These are phyloP conservation scores for Lachnellula occidentalis DNA, from an alignment of 2,329 filamentous ascomycete species.

Conservation along the genomic window DNA sequence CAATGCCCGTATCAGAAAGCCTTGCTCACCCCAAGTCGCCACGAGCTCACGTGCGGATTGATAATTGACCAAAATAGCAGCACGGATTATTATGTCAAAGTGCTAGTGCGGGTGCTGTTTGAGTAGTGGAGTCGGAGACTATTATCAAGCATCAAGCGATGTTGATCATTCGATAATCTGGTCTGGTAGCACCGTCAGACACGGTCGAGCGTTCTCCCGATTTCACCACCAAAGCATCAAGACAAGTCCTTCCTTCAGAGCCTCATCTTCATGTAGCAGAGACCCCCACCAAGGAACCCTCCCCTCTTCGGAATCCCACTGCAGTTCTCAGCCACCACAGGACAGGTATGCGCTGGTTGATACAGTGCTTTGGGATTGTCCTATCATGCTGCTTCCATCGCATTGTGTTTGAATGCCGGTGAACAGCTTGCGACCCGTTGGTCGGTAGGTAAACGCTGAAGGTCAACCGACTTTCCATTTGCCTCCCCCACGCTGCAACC, in stretches of 20 bases:
- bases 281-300: background rate
- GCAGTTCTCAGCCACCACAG: conserved; percentile 9
- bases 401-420: background rate
- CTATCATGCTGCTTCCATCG: background rate
- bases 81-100: background rate
- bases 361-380: background rate
- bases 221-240: conserved; percentile 1
- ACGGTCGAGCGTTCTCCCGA: conserved; percentile 7
- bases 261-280: conserved; percentile 9
- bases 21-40: background rate
- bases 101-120: background rate
- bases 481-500: background rate
- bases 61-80: conserved; percentile 4
- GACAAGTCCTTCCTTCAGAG: conserved; percentile 9
- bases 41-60: conserved; percentile 3
- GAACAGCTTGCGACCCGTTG: conserved; percentile 1
- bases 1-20: background rate
- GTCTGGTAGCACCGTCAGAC: conserved; percentile 4
- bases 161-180: conserved; percentile 3
- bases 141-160: background rate
- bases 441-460: background rate
- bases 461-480: background rate
- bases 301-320: background rate
- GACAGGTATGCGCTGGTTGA: background rate
- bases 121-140: background rate